A percentile compares a stretch with the other conserved stretches of the same genome.
Conservation (phyloP, 805 yeast species). For the Kazachstania africana region DNA sequence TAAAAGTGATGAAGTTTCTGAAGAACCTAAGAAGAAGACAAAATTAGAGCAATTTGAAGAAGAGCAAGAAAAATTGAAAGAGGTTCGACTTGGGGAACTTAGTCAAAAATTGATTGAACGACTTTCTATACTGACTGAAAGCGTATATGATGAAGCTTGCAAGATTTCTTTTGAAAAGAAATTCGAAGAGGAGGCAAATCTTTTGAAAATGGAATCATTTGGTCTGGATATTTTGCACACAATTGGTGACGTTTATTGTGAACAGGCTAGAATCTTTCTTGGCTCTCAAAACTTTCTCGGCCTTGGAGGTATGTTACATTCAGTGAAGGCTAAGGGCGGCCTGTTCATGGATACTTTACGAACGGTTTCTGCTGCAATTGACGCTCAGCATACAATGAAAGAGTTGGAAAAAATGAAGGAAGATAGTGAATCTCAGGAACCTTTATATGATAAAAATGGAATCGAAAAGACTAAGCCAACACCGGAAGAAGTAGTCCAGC, state of each 20-base stretch:
- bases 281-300: slow-evolving; percentile 56
- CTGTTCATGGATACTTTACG: slow-evolving; percentile 62
- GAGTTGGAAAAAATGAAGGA: slow-evolving; percentile 60
- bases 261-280: slow-evolving; percentile 52
- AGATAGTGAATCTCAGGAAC: slow-evolving; percentile 30
- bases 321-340: slow-evolving; percentile 62
- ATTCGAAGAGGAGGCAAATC: slow-evolving; percentile 71
- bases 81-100: slow-evolving; percentile 52
- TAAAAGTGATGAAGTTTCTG: slow-evolving; percentile 1
- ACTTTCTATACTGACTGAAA: slow-evolving; percentile 46
- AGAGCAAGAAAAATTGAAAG: slow-evolving; percentile 57
- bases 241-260: slow-evolving; percentile 55
- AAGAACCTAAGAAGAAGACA: slow-evolving; percentile 33
- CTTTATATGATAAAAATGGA: slow-evolving; percentile 35
- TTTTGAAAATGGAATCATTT: slow-evolving; percentile 69
- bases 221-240: slow-evolving; percentile 75
- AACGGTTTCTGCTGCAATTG: slow-evolving; percentile 61
- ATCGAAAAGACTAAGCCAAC: slow-evolving; percentile 49
- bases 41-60: slow-evolving; percentile 56
- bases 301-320: slow-evolving; percentile 60
- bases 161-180: slow-evolving; percentile 50
- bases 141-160: slow-evolving; percentile 52
- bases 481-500: slow-evolving; percentile 52
- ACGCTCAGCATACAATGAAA: slow-evolving; percentile 69
- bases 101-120: slow-evolving; percentile 44